Evolutionary conservation across 2,329 filamentous ascomycete genomes (phyloP).

Genomic region (Didymella keratinophila): DNA sequence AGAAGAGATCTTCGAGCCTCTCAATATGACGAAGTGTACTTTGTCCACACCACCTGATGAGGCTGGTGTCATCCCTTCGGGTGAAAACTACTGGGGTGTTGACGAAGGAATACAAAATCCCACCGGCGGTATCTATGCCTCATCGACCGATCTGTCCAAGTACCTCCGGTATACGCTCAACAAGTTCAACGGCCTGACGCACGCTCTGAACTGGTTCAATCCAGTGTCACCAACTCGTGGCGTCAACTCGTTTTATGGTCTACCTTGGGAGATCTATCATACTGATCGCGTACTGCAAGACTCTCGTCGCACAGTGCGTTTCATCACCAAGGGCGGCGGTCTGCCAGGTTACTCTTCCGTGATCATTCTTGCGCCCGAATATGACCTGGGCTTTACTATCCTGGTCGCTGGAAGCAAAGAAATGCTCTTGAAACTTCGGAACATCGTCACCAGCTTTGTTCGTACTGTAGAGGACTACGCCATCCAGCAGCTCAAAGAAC

Average conservation of each 20-base stretch:
- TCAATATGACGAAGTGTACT: conserved; percentile 43
- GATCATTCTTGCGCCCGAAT: conserved; percentile 54
- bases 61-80: conserved; percentile 51
- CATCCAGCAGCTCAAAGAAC: conserved; percentile 34
- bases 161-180: conserved; percentile 55
- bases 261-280: conserved; percentile 59
- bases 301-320: conserved; percentile 51
- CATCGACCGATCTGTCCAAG: conserved; percentile 52
- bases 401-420: conserved; percentile 43
- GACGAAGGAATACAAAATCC: conserved; percentile 54
- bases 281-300: conserved; percentile 50
- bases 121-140: conserved; percentile 56
- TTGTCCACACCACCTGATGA: conserved; percentile 42
- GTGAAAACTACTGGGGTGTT: conserved; percentile 52
- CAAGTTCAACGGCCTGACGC: conserved; percentile 53
- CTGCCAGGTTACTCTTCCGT: conserved; percentile 54
- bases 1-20: conserved; percentile 50
- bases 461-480: conserved; percentile 47
- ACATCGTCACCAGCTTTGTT: conserved; percentile 43
- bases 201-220: conserved; percentile 55
- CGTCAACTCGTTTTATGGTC: conserved; percentile 54
- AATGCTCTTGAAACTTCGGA: conserved; percentile 36
- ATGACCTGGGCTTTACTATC: conserved; percentile 55
- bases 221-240: conserved; percentile 51
- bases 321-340: conserved; percentile 56